These are phyloP conservation scores for Fonsecaea nubica DNA, from an alignment of 2,329 filamentous ascomycete genomes.

Conservation along the genomic window DNA sequence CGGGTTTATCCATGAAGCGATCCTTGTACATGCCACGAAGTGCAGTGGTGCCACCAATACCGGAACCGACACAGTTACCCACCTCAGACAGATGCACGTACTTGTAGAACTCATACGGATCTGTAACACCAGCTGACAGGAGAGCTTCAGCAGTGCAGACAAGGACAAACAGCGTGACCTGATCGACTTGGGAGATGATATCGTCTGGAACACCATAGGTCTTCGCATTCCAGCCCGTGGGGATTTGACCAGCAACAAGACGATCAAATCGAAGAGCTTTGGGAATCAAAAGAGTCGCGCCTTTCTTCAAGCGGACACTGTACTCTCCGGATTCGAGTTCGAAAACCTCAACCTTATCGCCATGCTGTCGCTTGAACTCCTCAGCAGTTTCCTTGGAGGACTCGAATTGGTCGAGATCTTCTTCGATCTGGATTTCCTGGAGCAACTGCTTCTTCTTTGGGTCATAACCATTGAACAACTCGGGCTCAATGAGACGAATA, in stretches of 20 bases:
- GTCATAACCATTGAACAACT: constrained; percentile 95
- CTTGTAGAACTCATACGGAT: constrained; percentile 99
- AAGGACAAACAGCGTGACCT: constrained; percentile 92
- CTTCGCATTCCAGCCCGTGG: constrained; percentile 96
- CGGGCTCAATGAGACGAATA: constrained; percentile 96
- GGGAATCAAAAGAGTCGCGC: constrained; percentile 90
- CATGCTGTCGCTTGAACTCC: constrained; percentile 96
- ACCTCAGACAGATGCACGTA: constrained; percentile 98
- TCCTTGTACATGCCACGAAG: constrained; percentile 98
- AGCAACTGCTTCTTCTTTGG: constrained; percentile 98
- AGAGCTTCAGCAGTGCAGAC: constrained; percentile 93
- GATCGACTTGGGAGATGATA: constrained; percentile 96
- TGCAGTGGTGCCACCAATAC: constrained; percentile 93
- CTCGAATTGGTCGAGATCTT: constrained; percentile 97
- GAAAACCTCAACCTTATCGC: constrained; percentile 96
- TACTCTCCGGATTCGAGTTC: constrained; percentile 96
- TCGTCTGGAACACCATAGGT: constrained; percentile 96
- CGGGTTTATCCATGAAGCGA: constrained; percentile 91
- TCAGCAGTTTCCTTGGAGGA: constrained; percentile 95
- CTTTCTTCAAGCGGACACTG: constrained; percentile 93
- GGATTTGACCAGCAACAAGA: constrained; percentile 94
- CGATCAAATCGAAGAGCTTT: constrained; percentile 98
- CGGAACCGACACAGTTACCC: constrained; percentile 97
- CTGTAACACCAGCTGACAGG: constrained; percentile 91
- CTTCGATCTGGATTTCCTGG: constrained; percentile 95